Conservation (phyloP, 192 early-diverging fungal genomes). For the Coemansia sp. region DNA sequence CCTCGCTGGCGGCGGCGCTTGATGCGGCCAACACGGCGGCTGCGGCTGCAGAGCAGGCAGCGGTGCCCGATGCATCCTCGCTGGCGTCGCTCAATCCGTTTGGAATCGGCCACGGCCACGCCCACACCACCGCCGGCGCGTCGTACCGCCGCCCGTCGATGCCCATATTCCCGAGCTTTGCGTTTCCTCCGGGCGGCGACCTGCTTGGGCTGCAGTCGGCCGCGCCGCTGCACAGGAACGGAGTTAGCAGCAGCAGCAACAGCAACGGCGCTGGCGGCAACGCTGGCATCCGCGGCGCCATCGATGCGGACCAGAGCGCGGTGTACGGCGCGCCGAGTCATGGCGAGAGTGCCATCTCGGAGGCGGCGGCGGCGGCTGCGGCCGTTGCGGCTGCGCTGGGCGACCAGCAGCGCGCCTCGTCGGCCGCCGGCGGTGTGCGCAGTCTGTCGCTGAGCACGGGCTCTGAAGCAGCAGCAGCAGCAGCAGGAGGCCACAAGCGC, state of each 20-base stretch:
- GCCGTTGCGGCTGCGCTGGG: constrained; percentile 37
- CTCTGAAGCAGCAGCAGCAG: not conserved
- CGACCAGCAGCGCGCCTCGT: constrained; percentile 2
- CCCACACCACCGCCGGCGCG: constrained; percentile 12
- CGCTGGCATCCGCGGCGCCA: not conserved
- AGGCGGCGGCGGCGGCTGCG: constrained; percentile 26
- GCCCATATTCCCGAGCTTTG: constrained; percentile 48
- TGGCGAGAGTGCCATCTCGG: constrained; percentile 8
- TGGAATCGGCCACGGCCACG: constrained; percentile 13
- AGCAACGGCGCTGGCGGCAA: not conserved
- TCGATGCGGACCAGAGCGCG: constrained; percentile 14
- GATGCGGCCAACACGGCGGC: constrained; percentile 32
- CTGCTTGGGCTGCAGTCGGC: constrained; percentile 21
- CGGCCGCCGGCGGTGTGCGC: not conserved
- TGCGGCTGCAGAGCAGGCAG: constrained; percentile 14
- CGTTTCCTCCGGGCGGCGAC: constrained; percentile 21
- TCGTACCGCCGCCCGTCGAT: constrained; percentile 49
- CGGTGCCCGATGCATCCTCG: constrained; percentile 7
- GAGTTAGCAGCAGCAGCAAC: not conserved
- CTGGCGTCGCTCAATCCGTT: constrained; percentile 28
- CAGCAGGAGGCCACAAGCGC: not conserved
- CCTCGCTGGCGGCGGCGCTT: constrained; percentile 42
- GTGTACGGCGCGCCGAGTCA: constrained; percentile 12
- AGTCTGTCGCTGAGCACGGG: constrained; percentile 25
- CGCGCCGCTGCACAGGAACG: not conserved